Evolutionary conservation across 176 grass and related monocot species (phyloP).

Genomic region (Elymus sibiricus): DNA sequence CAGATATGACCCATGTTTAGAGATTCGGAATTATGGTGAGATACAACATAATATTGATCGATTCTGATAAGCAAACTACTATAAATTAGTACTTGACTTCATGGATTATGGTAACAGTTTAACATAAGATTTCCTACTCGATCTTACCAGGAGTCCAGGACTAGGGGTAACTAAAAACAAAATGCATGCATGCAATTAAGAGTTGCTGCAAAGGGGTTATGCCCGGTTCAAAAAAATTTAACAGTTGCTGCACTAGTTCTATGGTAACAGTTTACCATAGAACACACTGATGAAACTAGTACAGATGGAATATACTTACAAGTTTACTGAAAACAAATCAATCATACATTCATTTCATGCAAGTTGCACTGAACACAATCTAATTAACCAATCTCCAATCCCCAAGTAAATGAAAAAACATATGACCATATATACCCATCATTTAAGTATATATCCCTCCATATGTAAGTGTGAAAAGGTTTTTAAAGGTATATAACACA

Average conservation of each 20-base stretch:
- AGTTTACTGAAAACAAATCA: constrained; percentile 10
- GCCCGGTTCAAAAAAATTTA: too few relatives aligned
- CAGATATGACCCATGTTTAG: not conserved
- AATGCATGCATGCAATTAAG: constrained; percentile 21
- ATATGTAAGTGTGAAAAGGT: constrained; percentile 36
- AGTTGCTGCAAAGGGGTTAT: too few relatives aligned
- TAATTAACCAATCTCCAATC: constrained; percentile 12
- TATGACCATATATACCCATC: constrained; percentile 11
- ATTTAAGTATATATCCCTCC: constrained; percentile 17
- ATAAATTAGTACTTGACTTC: not conserved
- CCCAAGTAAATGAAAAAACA: constrained; percentile 42
- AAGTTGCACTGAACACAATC: constrained; percentile 22
- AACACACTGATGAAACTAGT: not conserved
- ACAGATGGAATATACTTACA: not conserved
- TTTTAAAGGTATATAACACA: constrained; percentile 17
- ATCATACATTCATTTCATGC: constrained; percentile 25
- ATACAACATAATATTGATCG: not conserved
- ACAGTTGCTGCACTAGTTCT: too few relatives aligned
- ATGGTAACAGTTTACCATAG: too few relatives aligned
- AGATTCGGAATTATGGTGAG: too few relatives aligned
- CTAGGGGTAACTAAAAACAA: not conserved
- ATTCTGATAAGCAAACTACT: not conserved
- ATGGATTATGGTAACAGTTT: too few relatives aligned
- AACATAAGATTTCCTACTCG: too few relatives aligned
- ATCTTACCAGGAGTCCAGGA: too few relatives aligned